Evolutionary conservation across 2,329 filamentous ascomycete genomes (phyloP).

Genomic region (Plectosphaerella cucumerina): DNA sequence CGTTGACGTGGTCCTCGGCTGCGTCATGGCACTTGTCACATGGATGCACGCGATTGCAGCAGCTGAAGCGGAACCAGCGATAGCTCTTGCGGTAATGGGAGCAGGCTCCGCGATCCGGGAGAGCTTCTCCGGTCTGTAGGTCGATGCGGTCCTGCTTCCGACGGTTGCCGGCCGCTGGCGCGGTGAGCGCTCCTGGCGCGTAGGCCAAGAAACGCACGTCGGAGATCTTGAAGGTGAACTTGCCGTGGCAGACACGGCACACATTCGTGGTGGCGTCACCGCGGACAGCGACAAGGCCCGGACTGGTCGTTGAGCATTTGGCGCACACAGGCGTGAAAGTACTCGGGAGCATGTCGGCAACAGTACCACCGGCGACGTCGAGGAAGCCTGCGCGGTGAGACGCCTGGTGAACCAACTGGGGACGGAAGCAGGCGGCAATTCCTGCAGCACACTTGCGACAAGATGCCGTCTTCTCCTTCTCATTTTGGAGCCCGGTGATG

Average conservation of each 20-base stretch:
- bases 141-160: conserved; percentile 50
- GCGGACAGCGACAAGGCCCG: conserved; percentile 67
- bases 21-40: conserved; percentile 74
- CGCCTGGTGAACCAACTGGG: conserved; percentile 68
- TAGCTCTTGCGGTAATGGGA: conserved; percentile 55
- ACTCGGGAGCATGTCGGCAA: conserved; percentile 74
- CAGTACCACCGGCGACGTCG: conserved; percentile 69
- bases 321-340: conserved; percentile 76
- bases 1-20: conserved; percentile 66
- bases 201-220: conserved; percentile 75
- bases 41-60: conserved; percentile 54
- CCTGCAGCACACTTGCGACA: conserved; percentile 57
- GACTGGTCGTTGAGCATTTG: conserved; percentile 66
- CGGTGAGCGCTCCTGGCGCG: conserved; percentile 45
- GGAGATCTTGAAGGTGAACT: conserved; percentile 75
- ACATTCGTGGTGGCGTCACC: conserved; percentile 71
- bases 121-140: conserved; percentile 51
- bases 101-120: conserved; percentile 51
- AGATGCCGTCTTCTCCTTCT: conserved; percentile 42
- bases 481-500: conserved; percentile 59
- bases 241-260: conserved; percentile 74
- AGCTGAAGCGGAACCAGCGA: conserved; percentile 63
- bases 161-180: conserved; percentile 33
- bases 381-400: conserved; percentile 75
- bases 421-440: conserved; percentile 53